Evolutionary conservation across 495 filamentous ascomycete species (phyloP), one percentile per base, ranked within the genome.

Genomic region (Thermochaetoides thermophila): DNA sequence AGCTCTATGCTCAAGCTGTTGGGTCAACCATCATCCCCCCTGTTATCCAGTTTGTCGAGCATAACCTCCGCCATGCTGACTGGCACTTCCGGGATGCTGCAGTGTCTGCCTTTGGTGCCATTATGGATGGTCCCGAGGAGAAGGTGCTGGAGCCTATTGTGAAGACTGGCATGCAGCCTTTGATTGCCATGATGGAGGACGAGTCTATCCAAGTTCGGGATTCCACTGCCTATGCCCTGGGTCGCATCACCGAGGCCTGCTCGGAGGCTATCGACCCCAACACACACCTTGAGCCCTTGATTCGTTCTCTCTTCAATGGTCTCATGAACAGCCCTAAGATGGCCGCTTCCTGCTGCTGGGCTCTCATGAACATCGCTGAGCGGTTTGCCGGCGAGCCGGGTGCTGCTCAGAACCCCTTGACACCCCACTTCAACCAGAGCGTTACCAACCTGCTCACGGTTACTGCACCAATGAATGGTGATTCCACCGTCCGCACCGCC

Each of bases 291-390:
- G 77, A 83, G 36, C 70, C 76, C 15, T 63, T 97, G 31, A 83
- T 96, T 43, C 68, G 68, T 20, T 78, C 85, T 34, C 71, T 97
- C n/a, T 96, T 97, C 58, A 74, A 71, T 28, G 89, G 87, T 28
- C 65, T 94, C 33, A 70, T 85, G 32, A 91, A 81, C 61, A 87
- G 81, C 52, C 77, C 87, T 26, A 94, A 92, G 66, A 96, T 97
- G 74, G 89, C 89, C 27, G 76, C 79, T 37, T 96, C 91, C 13
- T 96, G 91, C 71, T 97, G 89, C 61, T 96, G 91, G 87, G 84
- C 89, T 22, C 60, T 97, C 40, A 97, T 97, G 86, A 97, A 95
- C 51, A 74, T 97, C 39, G 87, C 87, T 16, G 89, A 96, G 46
- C 76, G 85, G 19, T 97, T 96, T 52, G 78, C 81, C 11, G 82